Conservation (phyloP, 805 yeast species). For the Danielia reshetovae region DNA sequence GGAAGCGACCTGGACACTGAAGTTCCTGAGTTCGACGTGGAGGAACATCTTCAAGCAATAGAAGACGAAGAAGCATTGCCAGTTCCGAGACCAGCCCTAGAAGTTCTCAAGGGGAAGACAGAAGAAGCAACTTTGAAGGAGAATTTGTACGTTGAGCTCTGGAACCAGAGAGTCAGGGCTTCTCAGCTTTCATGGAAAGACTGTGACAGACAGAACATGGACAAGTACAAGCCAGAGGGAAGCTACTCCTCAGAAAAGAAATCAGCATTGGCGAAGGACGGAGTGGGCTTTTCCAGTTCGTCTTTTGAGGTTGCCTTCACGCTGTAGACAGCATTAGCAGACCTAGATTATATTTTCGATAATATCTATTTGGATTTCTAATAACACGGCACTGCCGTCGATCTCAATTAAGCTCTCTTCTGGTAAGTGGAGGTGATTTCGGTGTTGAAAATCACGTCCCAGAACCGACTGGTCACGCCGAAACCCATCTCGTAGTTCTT, state of each 20-base stretch:
- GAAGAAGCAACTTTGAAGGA: constrained; percentile 7
- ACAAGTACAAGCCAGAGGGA: background rate
- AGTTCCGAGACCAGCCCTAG: background rate
- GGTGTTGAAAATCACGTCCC: constrained; percentile 92
- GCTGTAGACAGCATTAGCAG: no score
- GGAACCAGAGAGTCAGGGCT: constrained; percentile 7
- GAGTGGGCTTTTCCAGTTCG: no score
- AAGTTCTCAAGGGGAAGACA: constrained; percentile 2
- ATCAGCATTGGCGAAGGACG: no score
- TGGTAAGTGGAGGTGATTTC: constrained; percentile 52
- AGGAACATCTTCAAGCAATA: constrained; percentile 9
- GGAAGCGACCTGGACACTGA: constrained; percentile 6
- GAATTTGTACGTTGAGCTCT: constrained; percentile 5
- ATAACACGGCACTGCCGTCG: no score
- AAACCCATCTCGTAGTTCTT: constrained; percentile 95
- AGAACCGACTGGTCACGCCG: constrained; percentile 90
- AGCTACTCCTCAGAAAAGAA: background rate
- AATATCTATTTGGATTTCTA: no score
- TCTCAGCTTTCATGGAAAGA: constrained; percentile 8
- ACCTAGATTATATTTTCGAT: no score
- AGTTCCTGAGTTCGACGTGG: constrained; percentile 10
- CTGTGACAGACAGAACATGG: background rate
- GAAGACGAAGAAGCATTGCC: constrained; percentile 1
- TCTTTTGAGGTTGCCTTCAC: no score
- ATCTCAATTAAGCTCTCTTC: constrained; percentile 38